A percentile compares a stretch with the other conserved stretches of the same genome.
phyloP scores from a whole-genome alignment of 345 rosid species.

The Gossypium anomalum region DNA sequence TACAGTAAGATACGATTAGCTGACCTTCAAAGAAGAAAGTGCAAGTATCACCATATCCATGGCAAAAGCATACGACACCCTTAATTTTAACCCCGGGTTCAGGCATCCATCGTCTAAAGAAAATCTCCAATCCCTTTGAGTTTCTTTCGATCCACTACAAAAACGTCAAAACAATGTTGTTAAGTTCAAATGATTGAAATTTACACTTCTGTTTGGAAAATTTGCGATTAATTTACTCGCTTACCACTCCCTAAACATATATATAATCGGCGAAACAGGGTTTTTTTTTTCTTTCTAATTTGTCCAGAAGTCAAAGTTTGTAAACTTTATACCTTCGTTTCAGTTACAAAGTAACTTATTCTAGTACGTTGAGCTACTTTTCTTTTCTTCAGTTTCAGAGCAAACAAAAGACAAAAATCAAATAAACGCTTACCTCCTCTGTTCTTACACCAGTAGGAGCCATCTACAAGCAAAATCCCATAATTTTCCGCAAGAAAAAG shows the following conservation, averaged over 20 bases:
- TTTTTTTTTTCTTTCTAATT: no score
- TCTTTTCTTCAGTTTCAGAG: neutral
- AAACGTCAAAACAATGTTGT: conserved; percentile 1
- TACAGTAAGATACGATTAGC: conserved; percentile 19
- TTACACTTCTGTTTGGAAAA: neutral
- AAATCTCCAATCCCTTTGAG: conserved; percentile 63
- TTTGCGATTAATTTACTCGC: neutral
- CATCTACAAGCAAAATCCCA: conserved; percentile 38
- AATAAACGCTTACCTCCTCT: conserved; percentile 54
- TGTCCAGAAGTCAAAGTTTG: neutral
- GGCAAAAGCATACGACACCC: conserved; percentile 71
- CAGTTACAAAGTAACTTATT: neutral
- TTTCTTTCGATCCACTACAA: conserved; percentile 77
- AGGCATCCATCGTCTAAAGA: conserved; percentile 87
- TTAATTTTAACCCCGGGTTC: conserved; percentile 47
- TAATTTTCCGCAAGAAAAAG: neutral
- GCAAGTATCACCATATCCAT: conserved; percentile 98
- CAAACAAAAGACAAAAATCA: neutral
- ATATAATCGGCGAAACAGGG: neutral
- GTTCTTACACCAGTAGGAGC: conserved; percentile 76
- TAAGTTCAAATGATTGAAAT: neutral
- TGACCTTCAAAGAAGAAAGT: conserved; percentile 97
- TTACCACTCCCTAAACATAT: no score
- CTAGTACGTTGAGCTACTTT: neutral
- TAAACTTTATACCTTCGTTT: neutral